Percentiles rank a stretch among this genome's conserved stretches.
Conservation (phyloP, 2,329 filamentous ascomycete species). For the Venturiaceae sp. region DNA sequence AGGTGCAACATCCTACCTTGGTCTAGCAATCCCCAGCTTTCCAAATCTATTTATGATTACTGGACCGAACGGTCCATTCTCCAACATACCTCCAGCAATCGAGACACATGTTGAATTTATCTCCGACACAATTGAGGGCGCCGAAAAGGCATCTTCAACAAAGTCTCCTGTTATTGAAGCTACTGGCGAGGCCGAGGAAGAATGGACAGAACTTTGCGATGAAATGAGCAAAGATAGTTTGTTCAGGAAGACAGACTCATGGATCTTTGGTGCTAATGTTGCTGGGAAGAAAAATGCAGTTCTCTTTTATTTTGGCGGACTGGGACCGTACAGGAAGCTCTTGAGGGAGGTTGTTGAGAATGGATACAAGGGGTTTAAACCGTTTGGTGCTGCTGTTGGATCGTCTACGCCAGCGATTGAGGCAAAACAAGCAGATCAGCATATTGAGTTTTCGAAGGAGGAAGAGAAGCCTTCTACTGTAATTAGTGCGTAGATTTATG, state of each 20-base stretch:
- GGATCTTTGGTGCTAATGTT: constrained; percentile 12
- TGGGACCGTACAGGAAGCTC: not conserved
- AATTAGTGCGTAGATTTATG: too few relatives aligned
- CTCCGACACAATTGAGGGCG: constrained; percentile 32
- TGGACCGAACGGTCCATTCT: not conserved
- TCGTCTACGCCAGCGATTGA: too few relatives aligned
- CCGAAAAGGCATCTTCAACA: constrained; percentile 14
- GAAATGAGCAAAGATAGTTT: not conserved
- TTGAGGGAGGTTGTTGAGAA: not conserved
- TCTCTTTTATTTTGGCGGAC: not conserved
- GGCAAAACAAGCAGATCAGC: too few relatives aligned
- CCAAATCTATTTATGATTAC: constrained; percentile 47
- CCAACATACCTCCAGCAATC: not conserved
- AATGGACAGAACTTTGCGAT: constrained; percentile 12
- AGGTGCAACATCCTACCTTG: constrained; percentile 39
- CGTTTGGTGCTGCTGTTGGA: too few relatives aligned
- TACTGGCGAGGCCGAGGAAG: constrained; percentile 16
- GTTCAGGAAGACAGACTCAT: not conserved
- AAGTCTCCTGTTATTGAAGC: constrained; percentile 31
- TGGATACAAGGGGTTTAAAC: too few relatives aligned
- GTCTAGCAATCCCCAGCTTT: constrained; percentile 52
- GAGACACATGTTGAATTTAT: constrained; percentile 23
- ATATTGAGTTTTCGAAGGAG: too few relatives aligned
- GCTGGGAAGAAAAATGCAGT: not conserved
- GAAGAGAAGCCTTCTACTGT: too few relatives aligned